phyloP scores from a whole-genome alignment of 192 early-diverging fungal genomes.

The Martensiomyces pterosporus region DNA sequence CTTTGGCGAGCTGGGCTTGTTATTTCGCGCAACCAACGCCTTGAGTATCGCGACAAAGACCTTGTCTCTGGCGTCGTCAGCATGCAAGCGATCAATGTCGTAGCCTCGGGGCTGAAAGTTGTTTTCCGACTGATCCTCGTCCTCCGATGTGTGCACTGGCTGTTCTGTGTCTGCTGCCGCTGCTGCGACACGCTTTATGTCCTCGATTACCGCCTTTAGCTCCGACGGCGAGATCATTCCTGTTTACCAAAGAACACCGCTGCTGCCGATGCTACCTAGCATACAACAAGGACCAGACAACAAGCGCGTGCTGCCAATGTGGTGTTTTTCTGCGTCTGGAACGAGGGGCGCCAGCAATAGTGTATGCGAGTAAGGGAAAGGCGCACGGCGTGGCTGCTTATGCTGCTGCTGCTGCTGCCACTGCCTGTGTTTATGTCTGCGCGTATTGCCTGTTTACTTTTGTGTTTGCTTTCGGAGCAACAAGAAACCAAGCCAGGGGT shows the following conservation, averaged over 20 bases:
- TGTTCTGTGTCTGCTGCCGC: slow-evolving; percentile 2
- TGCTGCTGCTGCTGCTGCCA: too few relatives aligned
- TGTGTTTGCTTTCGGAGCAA: background rate
- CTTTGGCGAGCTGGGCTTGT: slow-evolving; percentile 77
- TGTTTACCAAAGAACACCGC: too few relatives aligned
- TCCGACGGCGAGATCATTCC: slow-evolving; percentile 41
- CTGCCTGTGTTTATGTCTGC: background rate
- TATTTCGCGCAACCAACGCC: slow-evolving; percentile 68
- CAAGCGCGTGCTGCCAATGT: too few relatives aligned
- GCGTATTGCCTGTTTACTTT: background rate
- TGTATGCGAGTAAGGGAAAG: too few relatives aligned
- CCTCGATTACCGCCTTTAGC: slow-evolving; percentile 32
- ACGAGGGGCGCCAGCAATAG: too few relatives aligned
- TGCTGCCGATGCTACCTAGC: too few relatives aligned
- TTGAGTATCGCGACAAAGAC: slow-evolving; percentile 86
- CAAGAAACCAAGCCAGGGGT: background rate
- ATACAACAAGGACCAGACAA: too few relatives aligned
- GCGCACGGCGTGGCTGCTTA: too few relatives aligned
- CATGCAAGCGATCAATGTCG: slow-evolving; percentile 56
- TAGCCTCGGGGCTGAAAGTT: slow-evolving; percentile 37
- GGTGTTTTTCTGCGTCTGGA: too few relatives aligned
- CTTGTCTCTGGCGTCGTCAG: slow-evolving; percentile 77
- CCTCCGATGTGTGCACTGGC: slow-evolving; percentile 2
- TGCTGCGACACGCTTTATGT: slow-evolving; percentile 42
- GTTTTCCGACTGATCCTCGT: slow-evolving; percentile 39